Percentiles rank a stretch among this genome's conserved stretches.
These are phyloP conservation scores for Davidsoniella virescens DNA, from an alignment of 2,329 filamentous ascomycete species.

Conservation along the genomic window DNA sequence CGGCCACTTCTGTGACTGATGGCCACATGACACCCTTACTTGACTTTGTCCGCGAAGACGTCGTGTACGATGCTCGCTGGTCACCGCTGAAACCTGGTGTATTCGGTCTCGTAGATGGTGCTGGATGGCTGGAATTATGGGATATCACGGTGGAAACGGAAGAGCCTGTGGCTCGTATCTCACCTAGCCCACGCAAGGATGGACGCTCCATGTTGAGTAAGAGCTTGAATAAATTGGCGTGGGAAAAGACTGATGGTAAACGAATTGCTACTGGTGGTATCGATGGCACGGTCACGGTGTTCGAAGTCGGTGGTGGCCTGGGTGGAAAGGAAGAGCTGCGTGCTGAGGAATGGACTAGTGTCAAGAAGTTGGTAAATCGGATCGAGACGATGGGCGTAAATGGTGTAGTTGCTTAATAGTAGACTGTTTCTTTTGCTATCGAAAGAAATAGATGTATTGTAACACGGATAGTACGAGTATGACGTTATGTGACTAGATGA, in stretches of 20 bases:
- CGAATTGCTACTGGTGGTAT: slow-evolving; percentile 80
- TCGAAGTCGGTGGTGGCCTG: slow-evolving; percentile 71
- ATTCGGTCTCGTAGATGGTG: slow-evolving; percentile 87
- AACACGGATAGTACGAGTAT: background rate
- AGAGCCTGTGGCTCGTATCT: slow-evolving; percentile 70
- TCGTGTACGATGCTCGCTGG: slow-evolving; percentile 94
- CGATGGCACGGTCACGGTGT: slow-evolving; percentile 78
- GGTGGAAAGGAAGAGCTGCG: slow-evolving; percentile 73
- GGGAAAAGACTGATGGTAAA: slow-evolving; percentile 81
- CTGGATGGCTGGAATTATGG: slow-evolving; percentile 85
- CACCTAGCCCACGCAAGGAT: slow-evolving; percentile 50
- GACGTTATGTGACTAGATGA: slow-evolving; percentile 1
- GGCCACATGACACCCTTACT: slow-evolving; percentile 55
- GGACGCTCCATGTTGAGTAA: slow-evolving; percentile 57
- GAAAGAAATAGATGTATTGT: no score
- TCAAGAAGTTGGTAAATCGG: slow-evolving; percentile 75
- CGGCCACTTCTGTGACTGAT: slow-evolving; percentile 27
- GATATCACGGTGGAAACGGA: slow-evolving; percentile 86
- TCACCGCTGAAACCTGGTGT: slow-evolving; percentile 86
- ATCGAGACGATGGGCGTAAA: slow-evolving; percentile 47
- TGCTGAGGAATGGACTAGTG: slow-evolving; percentile 79
- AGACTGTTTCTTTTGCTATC: no score
- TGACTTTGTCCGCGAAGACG: slow-evolving; percentile 84
- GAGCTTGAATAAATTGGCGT: slow-evolving; percentile 85
- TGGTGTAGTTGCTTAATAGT: slow-evolving; percentile 23